Base-by-base conservation (phyloP, 495 filamentous ascomycete species). In the Apiosordaria backusii region DNA sequence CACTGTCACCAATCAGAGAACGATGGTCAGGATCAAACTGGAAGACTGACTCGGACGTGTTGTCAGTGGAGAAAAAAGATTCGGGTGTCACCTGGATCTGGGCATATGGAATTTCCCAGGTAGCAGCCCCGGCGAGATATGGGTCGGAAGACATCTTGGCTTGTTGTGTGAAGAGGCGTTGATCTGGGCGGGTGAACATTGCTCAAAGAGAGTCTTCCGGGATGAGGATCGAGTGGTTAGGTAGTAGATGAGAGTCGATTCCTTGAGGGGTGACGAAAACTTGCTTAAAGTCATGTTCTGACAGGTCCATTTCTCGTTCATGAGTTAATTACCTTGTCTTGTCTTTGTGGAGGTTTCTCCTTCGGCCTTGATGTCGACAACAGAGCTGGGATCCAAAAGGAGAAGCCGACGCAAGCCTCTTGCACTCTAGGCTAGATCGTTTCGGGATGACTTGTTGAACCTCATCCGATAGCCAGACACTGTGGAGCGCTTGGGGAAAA, bases 1-100 rank as follows among this genome's bases (percentile, higher is more conserved):
- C 71, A 7, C 61, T 60, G 13, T 19, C 27, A 22, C 73, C 70
- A 29, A 78, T 76, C 18, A 61, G 58, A 16, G 65, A 54, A 59
- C 76, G 74, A 26, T 69, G 66, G 50, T 78, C 76, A 1, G 69
- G 69, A 9, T 70, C 68, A 26, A 68, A 71, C n/a, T n/a, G n/a
- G n/a, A n/a, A 45, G 24, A 74, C 35, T 7, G 70, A 68, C 64
- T 74, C 72, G 29, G 35, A 26, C 4, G 66, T 74, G 45, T 19
- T 15, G 18, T 72, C 65, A 19, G 57, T 63, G 15, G 64, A 25
- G 50, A 64, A 67, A 22, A 10, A 23, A 18, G 25, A 57, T 58
- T 70, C 68, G 21, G 65, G 26, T 3, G 24, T 35, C 52, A 19
- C 52, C 52, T 55, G 52, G 1, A n/a, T 55, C 4, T 55, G 52